A percentile compares a stretch with the other conserved stretches of the same genome.
phyloP scores from a whole-genome alignment of 2,329 filamentous ascomycete genomes.

The Fusarium sp. region DNA sequence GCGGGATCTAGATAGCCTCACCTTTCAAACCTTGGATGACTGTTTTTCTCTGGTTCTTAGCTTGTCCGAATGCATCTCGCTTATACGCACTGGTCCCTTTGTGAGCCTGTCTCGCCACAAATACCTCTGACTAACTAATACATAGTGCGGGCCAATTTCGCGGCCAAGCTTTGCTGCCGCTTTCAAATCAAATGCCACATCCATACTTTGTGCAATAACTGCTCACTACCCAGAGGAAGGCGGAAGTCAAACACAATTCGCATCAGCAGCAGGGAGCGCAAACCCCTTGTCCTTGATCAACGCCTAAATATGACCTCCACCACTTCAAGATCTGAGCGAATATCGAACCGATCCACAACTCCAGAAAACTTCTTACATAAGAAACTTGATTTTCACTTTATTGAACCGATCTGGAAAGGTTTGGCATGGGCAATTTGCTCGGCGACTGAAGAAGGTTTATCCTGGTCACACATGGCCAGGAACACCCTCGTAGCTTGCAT shows the following conservation, averaged over 20 bases:
- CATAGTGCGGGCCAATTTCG: conserved; percentile 1
- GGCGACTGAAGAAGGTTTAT: conserved; percentile 29
- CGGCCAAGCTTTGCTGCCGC: conserved; percentile 12
- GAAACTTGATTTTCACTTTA: conserved; percentile 41
- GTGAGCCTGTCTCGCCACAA: conserved; percentile 13
- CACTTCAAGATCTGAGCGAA: conserved; percentile 18
- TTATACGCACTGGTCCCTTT: conserved; percentile 25
- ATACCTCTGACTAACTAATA: conserved; percentile 4
- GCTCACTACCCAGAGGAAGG: conserved; percentile 1
- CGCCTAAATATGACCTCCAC: conserved; percentile 10
- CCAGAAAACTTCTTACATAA: conserved; percentile 15
- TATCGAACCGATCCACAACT: conserved; percentile 23
- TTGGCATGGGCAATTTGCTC: conserved; percentile 40
- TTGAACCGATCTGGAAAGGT: conserved; percentile 22
- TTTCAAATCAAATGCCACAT: background rate
- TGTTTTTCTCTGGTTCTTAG: background rate
- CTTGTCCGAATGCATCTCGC: conserved; percentile 7
- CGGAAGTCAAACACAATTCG: background rate
- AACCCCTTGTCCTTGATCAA: conserved; percentile 9
- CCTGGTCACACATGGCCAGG: conserved; percentile 32
- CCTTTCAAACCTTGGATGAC: conserved; percentile 7
- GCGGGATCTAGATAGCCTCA: conserved; percentile 33
- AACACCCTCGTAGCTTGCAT: conserved; percentile 29
- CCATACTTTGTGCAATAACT: conserved; percentile 1
- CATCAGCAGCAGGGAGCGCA: background rate